Base-by-base conservation (phyloP, 2,329 filamentous ascomycete species). In the Talaromyces rugulosus region DNA sequence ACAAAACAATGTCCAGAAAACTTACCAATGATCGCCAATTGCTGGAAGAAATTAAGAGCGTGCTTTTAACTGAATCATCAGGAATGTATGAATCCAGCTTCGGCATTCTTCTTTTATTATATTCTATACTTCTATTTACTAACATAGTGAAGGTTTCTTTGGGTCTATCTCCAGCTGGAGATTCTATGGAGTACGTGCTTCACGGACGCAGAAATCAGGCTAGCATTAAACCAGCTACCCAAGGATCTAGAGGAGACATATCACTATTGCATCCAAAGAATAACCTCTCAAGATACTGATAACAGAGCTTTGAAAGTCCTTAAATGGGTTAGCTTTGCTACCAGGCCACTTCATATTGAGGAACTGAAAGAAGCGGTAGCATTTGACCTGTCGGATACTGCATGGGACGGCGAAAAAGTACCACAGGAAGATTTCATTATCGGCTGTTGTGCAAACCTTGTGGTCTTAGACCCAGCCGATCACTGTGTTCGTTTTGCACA, bases 281-380 rank as follows among this genome's bases (percentile, higher is more conserved):
- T 69, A 1, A 27, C 33, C 9, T 34, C 55, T 33, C n/a, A 18
- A 2, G 36, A 59, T 53, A 31, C 14, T 23, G 42, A 60, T 33
- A 36, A 9, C 11, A 36, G 51, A 40, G 55, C 58, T 42, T 33
- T 67, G 7, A 65, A 62, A 27, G 63, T 66, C 5, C 63, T 69
- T 16, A 63, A 64, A 55, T 69, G 67, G 67, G 64, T 67, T 12
- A 66, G 66, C 33, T 69, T 68, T 64, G 64, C 66, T 5, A 56
- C n/a, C 4, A 62, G 60, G 6, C 64, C 66, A 28, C 66, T 69
- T 47, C 64, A 67, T 51, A 63, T 69, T 27, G 66, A 68, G 6
- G 66, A 69, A 60, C 50, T 69, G 16, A 63, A 51, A 63, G 67
- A 69, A 53, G 67, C 66, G 0, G 62, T 66, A 1, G 64, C 66